phyloP scores from a whole-genome alignment of 306 rosid species.

The Pueraria montana region DNA sequence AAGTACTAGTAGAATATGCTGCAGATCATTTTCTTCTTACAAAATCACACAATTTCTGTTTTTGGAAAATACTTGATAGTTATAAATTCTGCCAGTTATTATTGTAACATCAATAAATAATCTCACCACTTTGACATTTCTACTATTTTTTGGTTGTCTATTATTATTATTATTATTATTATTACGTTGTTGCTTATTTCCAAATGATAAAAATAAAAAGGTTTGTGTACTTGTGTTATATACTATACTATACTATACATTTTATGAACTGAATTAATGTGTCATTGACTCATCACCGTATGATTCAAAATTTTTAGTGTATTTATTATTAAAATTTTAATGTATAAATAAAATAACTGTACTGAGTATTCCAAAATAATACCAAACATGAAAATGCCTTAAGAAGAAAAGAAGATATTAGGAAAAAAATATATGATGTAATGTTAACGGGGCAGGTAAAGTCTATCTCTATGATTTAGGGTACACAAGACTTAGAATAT shows the following conservation, averaged over 20 bases:
- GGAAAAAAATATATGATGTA: background rate
- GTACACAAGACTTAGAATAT: background rate
- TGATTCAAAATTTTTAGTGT: background rate
- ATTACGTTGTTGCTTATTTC: background rate
- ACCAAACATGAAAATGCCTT: background rate
- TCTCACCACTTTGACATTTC: background rate
- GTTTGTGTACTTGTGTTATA: background rate
- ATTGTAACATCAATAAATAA: background rate
- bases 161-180: background rate
- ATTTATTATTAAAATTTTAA: background rate
- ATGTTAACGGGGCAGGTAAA: background rate
- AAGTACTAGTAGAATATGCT: background rate
- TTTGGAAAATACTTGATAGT: background rate
- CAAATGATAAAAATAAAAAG: background rate
- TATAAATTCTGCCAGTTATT: background rate
- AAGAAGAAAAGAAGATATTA: background rate
- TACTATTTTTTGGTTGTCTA: background rate
- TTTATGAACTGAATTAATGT: background rate
- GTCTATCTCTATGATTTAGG: slow-evolving; percentile 2
- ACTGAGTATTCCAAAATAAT: background rate
- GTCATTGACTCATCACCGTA: background rate
- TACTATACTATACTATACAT: background rate
- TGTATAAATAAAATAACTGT: background rate
- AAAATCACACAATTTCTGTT: background rate
- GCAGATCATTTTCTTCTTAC: slow-evolving; percentile 7